Conservation (phyloP, 2,329 filamentous ascomycete species). For the Cordyceps javanica region DNA sequence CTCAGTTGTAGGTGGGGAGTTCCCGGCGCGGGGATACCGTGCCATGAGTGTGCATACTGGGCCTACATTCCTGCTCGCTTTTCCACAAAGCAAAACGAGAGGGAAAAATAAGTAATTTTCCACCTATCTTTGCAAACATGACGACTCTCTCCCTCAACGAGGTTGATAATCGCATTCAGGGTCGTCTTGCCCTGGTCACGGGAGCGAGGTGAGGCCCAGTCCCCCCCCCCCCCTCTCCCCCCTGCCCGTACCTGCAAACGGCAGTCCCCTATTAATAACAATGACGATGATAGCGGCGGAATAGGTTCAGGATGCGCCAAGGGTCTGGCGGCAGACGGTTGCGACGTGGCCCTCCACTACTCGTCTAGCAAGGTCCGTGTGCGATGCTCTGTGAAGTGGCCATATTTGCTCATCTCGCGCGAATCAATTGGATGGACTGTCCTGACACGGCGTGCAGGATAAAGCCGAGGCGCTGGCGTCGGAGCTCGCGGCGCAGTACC, state of each 20-base stretch:
- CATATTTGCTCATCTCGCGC: not conserved
- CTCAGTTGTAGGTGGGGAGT: not conserved
- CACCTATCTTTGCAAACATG: slow-evolving; percentile 9
- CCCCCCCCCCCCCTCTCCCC: not conserved
- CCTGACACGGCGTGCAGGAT: slow-evolving; percentile 16
- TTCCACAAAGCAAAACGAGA: not conserved
- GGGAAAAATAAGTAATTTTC: no score
- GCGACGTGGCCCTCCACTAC: slow-evolving; percentile 30
- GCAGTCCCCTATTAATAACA: not conserved
- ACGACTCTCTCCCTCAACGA: slow-evolving; percentile 6
- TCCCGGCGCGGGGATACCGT: not conserved
- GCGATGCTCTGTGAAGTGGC: no score
- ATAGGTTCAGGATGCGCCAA: slow-evolving; percentile 28
- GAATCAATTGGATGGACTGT: no score
- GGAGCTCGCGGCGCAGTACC: slow-evolving; percentile 20
- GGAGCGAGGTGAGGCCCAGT: slow-evolving; percentile 23
- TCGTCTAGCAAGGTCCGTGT: slow-evolving; percentile 25
- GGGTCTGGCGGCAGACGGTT: slow-evolving; percentile 28
- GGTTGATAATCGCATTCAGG: slow-evolving; percentile 13
- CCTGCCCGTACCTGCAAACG: not conserved
- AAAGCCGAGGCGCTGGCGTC: slow-evolving; percentile 25
- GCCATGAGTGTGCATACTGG: not conserved
- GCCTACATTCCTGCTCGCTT: not conserved
- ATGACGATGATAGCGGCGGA: slow-evolving; percentile 23
- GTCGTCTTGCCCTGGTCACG: slow-evolving; percentile 28